A percentile compares a stretch with the other conserved stretches of the same genome.
Evolutionary conservation across 148 eudicot genomes (phyloP).

Genomic region (Agrostemma githago): DNA sequence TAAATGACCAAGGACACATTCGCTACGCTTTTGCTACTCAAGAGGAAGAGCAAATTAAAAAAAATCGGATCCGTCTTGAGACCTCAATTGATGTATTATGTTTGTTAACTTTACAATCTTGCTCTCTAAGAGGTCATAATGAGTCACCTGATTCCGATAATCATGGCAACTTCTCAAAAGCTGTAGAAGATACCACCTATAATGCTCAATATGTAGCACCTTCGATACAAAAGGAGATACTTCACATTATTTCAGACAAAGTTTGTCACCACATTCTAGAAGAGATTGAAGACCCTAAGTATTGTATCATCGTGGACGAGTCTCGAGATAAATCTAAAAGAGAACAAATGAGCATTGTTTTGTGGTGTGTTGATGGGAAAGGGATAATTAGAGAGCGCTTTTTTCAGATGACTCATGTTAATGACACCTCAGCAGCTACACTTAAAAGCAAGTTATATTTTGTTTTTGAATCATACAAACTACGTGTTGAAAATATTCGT

Average conservation of each 20-base stretch:
- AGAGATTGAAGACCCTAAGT: constrained; percentile 9
- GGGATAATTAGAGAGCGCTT: neutral
- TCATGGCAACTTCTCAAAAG: constrained; percentile 6
- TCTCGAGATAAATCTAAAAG: constrained; percentile 14
- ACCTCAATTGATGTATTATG: neutral
- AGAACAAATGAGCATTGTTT: constrained; percentile 1
- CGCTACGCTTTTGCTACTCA: neutral
- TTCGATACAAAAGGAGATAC: constrained; percentile 4
- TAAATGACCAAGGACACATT: constrained; percentile 1
- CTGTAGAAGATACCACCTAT: neutral
- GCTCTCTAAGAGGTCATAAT: constrained; percentile 20
- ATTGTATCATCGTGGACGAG: constrained; percentile 12
- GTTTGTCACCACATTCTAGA: neutral
- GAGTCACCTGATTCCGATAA: constrained; percentile 1
- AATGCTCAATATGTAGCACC: constrained; percentile 11
- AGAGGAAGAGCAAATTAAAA: constrained; percentile 3
- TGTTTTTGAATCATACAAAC: neutral
- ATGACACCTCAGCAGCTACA: constrained; percentile 10
- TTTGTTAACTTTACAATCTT: constrained; percentile 10
- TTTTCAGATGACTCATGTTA: constrained; percentile 5
- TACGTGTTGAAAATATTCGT: constrained; percentile 6
- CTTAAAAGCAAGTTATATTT: neutral
- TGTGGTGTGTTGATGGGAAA: neutral
- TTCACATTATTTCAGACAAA: neutral
- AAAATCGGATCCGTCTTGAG: constrained; percentile 10